Base-by-base conservation (phyloP, 1,284 basidiomycete species). In the Ustilago bromivora region DNA sequence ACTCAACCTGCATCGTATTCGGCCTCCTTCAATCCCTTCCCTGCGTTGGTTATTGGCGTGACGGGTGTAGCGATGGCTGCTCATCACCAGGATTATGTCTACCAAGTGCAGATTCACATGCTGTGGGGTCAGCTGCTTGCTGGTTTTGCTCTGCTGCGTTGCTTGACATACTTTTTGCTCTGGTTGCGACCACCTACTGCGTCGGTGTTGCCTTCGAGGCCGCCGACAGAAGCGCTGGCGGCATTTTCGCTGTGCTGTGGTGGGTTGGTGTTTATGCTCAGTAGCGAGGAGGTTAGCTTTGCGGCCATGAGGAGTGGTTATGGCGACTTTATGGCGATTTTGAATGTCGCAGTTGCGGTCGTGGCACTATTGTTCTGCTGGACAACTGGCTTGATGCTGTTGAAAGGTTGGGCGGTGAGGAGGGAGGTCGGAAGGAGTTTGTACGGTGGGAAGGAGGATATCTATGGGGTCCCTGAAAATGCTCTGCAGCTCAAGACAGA, bases 11-110 rank as follows among this genome's bases (percentile, higher is more conserved):
- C 83, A 4, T 83, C 82, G 34, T 96, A 96, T 86, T 86, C 88
- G 31, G 91, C 89, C 19, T 93, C 92, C 85, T 96, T 96, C 88
- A 98, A 98, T 85, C 95, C 95, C 0, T 94, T 98, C 88, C 84
- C 84, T 0, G 83, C 84, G 13, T 89, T 98, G 38, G 93, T 94
- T 53, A 95, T 98, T 70, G 95, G 94, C 51, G 91, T 96, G 43
- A 97, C 96, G 4, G 96, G 96, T 38, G 90, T 93, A 5, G 96
- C 94, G 1, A 98, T 98, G 96, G 91, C 93, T n/a, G 94, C 94
- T 0, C 96, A 98, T 86, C 91, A 91, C 74, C 96, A 98, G 87
- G 90, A 91, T 23, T 98, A 97, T 87, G 85, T 92, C 47, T 95
- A 95, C 88, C 92, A 94, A 88, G 92, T 90, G 78, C 57, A 87